phyloP scores from a whole-genome alignment of 129 eudicot species.

The Pseudognaphalium luteoalbum region DNA sequence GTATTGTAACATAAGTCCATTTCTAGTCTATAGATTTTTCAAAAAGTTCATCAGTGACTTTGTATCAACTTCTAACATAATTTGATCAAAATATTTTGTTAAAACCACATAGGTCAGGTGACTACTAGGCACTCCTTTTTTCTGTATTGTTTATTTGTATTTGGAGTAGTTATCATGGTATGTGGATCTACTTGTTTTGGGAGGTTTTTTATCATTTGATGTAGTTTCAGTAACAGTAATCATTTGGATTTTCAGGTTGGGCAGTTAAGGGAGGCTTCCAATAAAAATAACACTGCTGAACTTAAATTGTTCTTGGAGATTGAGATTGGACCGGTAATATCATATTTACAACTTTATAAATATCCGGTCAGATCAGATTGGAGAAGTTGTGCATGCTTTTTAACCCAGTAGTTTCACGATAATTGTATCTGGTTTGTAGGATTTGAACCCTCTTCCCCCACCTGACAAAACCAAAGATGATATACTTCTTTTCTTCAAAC shows the following conservation, averaged over 20 bases:
- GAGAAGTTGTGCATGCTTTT: background rate
- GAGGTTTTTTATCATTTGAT: conserved; percentile 3
- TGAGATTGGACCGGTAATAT: conserved; percentile 68
- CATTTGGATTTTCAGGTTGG: conserved; percentile 66
- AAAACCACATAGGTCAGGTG: background rate
- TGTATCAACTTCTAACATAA: background rate
- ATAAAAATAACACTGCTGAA: conserved; percentile 83
- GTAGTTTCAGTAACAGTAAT: background rate
- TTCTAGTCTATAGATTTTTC: no score
- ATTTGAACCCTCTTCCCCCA: conserved; percentile 62
- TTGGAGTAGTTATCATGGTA: background rate
- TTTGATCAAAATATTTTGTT: background rate
- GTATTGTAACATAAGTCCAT: background rate
- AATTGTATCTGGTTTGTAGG: conserved; percentile 45
- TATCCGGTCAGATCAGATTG: background rate
- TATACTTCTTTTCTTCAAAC: conserved; percentile 87
- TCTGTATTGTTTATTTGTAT: background rate
- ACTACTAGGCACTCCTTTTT: background rate
- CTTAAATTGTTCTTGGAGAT: conserved; percentile 89
- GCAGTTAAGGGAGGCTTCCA: conserved; percentile 75
- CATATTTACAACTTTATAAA: background rate
- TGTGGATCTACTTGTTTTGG: background rate
- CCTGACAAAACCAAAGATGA: conserved; percentile 83
- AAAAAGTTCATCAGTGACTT: background rate
- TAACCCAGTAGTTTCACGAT: conserved; percentile 6